Percentiles rank a stretch among this genome's conserved stretches.
phyloP scores from a whole-genome alignment of 129 eudicot genomes.

The Flaveria robusta region DNA sequence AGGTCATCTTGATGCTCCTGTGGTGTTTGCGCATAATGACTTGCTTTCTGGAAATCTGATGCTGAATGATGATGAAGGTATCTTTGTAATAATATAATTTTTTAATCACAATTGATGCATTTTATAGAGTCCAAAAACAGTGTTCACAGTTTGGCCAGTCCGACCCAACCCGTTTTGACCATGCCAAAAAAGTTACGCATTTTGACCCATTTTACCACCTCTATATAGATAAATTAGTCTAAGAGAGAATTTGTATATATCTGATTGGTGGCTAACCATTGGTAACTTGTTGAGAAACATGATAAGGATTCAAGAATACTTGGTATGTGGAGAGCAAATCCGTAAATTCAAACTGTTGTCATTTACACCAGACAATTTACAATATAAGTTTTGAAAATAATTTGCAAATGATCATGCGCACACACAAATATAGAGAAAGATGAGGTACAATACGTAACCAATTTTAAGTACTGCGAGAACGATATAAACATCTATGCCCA shows the following conservation, averaged over 20 bases:
- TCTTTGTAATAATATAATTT: neutral
- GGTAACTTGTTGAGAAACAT: neutral
- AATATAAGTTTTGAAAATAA: neutral
- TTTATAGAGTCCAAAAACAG: neutral
- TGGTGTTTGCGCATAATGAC: slow-evolving; percentile 91
- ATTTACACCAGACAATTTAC: neutral
- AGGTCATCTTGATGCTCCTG: slow-evolving; percentile 75
- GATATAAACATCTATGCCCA: neutral
- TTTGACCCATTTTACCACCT: neutral
- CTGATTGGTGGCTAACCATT: slow-evolving; percentile 11
- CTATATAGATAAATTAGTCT: neutral
- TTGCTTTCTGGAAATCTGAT: slow-evolving; percentile 94
- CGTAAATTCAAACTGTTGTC: neutral
- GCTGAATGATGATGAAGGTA: slow-evolving; percentile 89
- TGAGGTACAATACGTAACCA: neutral
- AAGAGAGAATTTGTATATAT: neutral
- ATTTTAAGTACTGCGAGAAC: neutral
- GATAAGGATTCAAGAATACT: neutral
- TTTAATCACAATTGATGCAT: neutral
- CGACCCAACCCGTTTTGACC: neutral
- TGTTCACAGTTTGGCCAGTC: neutral
- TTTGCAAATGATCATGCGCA: neutral
- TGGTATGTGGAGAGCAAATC: neutral
- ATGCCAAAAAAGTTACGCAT: neutral
- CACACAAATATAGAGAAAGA: neutral